Evolutionary conservation across 495 filamentous ascomycete species (phyloP).

Genomic region (Cetradonia linearis): DNA sequence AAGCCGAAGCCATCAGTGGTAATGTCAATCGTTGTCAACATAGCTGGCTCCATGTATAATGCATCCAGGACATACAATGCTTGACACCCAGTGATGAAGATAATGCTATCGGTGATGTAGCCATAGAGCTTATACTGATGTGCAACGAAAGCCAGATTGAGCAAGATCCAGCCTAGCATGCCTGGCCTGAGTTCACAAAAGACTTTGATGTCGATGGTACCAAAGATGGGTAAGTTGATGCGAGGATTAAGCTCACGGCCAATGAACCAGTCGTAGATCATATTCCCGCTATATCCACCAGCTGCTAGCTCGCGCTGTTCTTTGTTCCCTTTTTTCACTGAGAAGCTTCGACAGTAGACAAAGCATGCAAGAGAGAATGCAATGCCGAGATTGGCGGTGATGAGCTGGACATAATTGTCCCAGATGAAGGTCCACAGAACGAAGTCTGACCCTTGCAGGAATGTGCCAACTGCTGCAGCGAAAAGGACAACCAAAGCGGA

Average conservation of each 20-base stretch:
- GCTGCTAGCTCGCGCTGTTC: constrained; percentile 67
- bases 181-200: constrained; percentile 88
- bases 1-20: constrained; percentile 91
- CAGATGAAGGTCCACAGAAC: constrained; percentile 85
- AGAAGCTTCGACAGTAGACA: constrained; percentile 72
- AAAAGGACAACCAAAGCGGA: constrained; percentile 61
- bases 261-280: constrained; percentile 94
- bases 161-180: constrained; percentile 77
- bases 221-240: constrained; percentile 63
- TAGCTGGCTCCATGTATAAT: constrained; percentile 80
- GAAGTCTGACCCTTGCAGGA: constrained; percentile 68
- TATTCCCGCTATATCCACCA: constrained; percentile 74
- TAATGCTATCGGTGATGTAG: constrained; percentile 75
- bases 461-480: constrained; percentile 60
- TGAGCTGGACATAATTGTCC: constrained; percentile 77
- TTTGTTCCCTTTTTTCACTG: constrained; percentile 52
- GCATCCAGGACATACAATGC: constrained; percentile 76
- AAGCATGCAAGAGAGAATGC: constrained; percentile 56
- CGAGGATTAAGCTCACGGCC: constrained; percentile 95
- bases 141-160: constrained; percentile 76
- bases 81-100: constrained; percentile 72
- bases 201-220: constrained; percentile 81
- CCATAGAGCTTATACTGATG: constrained; percentile 80
- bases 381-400: constrained; percentile 75
- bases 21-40: constrained; percentile 94